phyloP scores from a whole-genome alignment of 2,329 filamentous ascomycete genomes.

The Ceratocystis eucalypticola region DNA sequence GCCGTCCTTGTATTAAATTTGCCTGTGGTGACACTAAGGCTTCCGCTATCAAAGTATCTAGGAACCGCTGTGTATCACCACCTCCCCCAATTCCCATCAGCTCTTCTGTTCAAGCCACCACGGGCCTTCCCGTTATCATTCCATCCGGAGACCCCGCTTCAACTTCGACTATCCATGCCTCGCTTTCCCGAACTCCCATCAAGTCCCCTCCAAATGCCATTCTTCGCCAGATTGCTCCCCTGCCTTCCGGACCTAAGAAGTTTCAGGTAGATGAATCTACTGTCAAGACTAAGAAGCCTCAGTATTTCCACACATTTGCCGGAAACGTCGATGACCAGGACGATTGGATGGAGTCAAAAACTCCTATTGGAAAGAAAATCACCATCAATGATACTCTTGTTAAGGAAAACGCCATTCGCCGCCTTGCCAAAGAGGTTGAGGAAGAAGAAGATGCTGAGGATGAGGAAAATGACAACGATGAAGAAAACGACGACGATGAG shows the following conservation, averaged over 20 bases:
- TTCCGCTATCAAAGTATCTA: neutral
- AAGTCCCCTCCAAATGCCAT: conserved; percentile 14
- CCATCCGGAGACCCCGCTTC: conserved; percentile 13
- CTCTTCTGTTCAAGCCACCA: conserved; percentile 1
- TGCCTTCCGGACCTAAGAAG: conserved; percentile 16
- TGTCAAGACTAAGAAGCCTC: conserved; percentile 34
- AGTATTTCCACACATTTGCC: conserved; percentile 80
- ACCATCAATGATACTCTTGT: conserved; percentile 80
- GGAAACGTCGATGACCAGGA: conserved; percentile 70
- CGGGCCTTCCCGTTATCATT: conserved; percentile 7
- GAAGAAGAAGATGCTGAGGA: conserved; percentile 70
- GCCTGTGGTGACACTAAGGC: conserved; percentile 37
- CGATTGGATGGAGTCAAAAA: conserved; percentile 72
- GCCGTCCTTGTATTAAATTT: conserved; percentile 59
- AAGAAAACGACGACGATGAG: conserved; percentile 36
- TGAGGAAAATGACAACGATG: conserved; percentile 37
- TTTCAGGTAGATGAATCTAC: conserved; percentile 17
- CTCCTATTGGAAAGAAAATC: conserved; percentile 52
- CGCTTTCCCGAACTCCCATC: conserved; percentile 8
- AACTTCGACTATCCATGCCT: conserved; percentile 14
- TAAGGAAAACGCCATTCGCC: conserved; percentile 80
- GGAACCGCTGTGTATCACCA: conserved; percentile 16
- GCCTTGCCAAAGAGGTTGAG: conserved; percentile 77
- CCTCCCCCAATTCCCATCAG: conserved; percentile 10
- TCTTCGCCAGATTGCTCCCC: conserved; percentile 3